Percentiles rank a stretch among this genome's conserved stretches.
Conservation (phyloP, 2,329 filamentous ascomycete species). For the Alternaria tenuissima region DNA sequence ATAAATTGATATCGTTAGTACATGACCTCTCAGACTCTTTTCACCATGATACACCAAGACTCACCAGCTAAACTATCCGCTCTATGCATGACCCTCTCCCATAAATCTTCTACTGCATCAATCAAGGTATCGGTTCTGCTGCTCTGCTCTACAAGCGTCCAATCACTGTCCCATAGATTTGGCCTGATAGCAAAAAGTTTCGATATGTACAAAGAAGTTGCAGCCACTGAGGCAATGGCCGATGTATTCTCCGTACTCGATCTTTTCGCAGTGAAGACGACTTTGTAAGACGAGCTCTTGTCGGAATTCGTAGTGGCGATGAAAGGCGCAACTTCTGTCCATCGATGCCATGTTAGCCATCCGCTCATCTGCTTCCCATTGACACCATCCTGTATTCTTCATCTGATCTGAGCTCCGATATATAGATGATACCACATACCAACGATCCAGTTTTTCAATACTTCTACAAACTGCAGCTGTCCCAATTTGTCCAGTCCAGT, state of each 20-base stretch:
- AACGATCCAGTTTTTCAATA: slow-evolving; percentile 5
- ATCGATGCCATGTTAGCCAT: not conserved
- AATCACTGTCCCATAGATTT: not conserved
- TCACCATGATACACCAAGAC: not conserved
- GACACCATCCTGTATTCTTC: not conserved
- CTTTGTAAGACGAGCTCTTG: not conserved
- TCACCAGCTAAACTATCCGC: not conserved
- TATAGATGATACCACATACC: not conserved
- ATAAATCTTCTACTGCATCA: slow-evolving; percentile 15
- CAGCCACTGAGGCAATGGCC: not conserved
- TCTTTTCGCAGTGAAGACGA: not conserved
- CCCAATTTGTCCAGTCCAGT: slow-evolving; percentile 9
- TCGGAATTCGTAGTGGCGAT: not conserved
- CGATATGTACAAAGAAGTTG: not conserved
- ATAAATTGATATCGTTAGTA: not conserved
- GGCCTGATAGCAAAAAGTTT: not conserved
- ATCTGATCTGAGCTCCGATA: not conserved
- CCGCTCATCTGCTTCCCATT: not conserved
- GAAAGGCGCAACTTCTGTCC: not conserved
- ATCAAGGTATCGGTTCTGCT: slow-evolving; percentile 1
- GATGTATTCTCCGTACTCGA: not conserved
- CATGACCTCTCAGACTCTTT: not conserved
- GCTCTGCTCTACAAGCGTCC: slow-evolving; percentile 5
- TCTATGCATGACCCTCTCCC: slow-evolving; percentile 6
- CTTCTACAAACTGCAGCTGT: slow-evolving; percentile 8